These are phyloP conservation scores for Aureobasidium sp. DNA, from an alignment of 2,329 filamentous ascomycete genomes.

Conservation along the genomic window DNA sequence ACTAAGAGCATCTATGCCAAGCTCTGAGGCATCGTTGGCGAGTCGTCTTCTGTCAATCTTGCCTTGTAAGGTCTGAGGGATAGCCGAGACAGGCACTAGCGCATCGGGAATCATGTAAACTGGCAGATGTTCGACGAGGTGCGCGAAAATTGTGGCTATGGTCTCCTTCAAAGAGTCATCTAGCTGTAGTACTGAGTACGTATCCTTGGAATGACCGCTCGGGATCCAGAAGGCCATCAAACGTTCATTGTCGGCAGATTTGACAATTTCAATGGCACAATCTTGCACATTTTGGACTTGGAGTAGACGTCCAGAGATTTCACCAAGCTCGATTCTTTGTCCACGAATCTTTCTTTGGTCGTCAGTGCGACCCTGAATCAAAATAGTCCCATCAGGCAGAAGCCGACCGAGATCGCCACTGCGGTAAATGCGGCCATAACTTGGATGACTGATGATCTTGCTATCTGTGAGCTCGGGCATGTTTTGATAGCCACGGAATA, in stretches of 20 bases:
- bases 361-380: constrained; percentile 67
- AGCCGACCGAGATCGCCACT: constrained; percentile 78
- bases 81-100: constrained; percentile 59
- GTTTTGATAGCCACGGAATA: constrained; percentile 67
- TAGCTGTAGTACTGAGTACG: constrained; percentile 36
- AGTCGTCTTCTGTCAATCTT: constrained; percentile 63
- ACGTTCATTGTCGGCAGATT: constrained; percentile 40
- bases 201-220: constrained; percentile 15
- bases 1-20: constrained; percentile 44
- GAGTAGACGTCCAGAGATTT: constrained; percentile 61
- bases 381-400: constrained; percentile 66
- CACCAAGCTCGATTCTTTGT: constrained; percentile 69
- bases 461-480: constrained; percentile 53
- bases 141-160: constrained; percentile 46
- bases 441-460: constrained; percentile 63
- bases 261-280: constrained; percentile 57
- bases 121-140: constrained; percentile 53
- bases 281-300: constrained; percentile 48
- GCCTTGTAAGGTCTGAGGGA: constrained; percentile 68
- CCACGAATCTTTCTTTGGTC: constrained; percentile 78
- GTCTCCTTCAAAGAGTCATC: constrained; percentile 23
- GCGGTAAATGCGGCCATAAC: constrained; percentile 68
- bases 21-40: constrained; percentile 37
- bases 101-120: constrained; percentile 73
- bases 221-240: constrained; percentile 66